These are phyloP conservation scores for Xeromyces bisporus DNA, from an alignment of 495 filamentous ascomycete species.

Conservation along the genomic window DNA sequence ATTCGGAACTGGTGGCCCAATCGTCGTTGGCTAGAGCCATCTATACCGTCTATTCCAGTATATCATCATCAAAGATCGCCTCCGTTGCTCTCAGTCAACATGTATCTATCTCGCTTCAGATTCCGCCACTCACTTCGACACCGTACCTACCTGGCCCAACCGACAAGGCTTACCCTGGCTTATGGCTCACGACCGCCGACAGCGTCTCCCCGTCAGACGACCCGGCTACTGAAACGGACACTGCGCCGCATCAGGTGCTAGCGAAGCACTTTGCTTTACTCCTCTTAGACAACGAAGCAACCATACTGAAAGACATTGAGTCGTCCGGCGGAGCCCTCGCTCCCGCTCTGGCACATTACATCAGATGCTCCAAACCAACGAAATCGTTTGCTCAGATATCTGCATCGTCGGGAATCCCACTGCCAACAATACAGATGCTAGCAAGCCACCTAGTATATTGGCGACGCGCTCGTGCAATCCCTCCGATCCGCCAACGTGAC, in stretches of 20 bases:
- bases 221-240: slow-evolving; percentile 35
- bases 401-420: slow-evolving; percentile 49
- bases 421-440: slow-evolving; percentile 64
- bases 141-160: slow-evolving; percentile 51
- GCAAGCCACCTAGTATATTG: slow-evolving; percentile 89
- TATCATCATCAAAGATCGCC: slow-evolving; percentile 71
- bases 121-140: slow-evolving; percentile 63
- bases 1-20: slow-evolving; percentile 45
- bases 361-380: slow-evolving; percentile 65
- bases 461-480: slow-evolving; percentile 81
- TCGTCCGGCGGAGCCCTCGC: slow-evolving; percentile 54
- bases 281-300: slow-evolving; percentile 66
- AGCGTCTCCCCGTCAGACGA: slow-evolving; percentile 51
- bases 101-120: slow-evolving; percentile 65
- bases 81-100: slow-evolving; percentile 41
- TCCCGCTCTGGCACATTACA: slow-evolving; percentile 61
- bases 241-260: slow-evolving; percentile 37
- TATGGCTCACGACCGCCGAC: slow-evolving; percentile 76
- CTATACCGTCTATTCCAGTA: slow-evolving; percentile 58
- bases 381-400: slow-evolving; percentile 75
- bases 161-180: slow-evolving; percentile 46
- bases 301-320: slow-evolving; percentile 69
- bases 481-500: slow-evolving; percentile 75
- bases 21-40: slow-evolving; percentile 77
- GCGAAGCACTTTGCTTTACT: slow-evolving; percentile 77